A percentile compares a stretch with the other conserved stretches of the same genome.
phyloP scores from a whole-genome alignment of 208 protist genomes.

The Wallacemonas sp. region DNA sequence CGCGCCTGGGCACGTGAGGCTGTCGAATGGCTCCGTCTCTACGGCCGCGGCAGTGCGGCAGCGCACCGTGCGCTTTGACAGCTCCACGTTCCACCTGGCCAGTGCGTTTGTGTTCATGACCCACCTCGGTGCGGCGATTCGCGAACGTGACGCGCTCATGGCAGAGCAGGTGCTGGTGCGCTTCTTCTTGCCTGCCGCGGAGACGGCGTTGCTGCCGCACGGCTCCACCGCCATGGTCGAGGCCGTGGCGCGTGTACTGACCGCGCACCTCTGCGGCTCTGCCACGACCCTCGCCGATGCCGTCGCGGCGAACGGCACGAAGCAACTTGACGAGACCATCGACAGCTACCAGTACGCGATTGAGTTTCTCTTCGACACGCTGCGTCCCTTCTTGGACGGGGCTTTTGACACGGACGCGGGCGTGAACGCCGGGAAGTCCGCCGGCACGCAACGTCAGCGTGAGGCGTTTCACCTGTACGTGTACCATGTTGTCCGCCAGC shows the following conservation, averaged over 20 bases:
- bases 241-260: conserved; percentile 57
- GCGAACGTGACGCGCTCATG: conserved; percentile 7
- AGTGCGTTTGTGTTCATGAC: conserved; percentile 53
- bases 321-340: not conserved
- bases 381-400: conserved; percentile 13
- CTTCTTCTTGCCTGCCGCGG: conserved; percentile 49
- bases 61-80: conserved; percentile 37
- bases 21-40: not conserved
- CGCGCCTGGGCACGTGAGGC: not conserved
- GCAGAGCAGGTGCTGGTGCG: conserved; percentile 37
- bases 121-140: conserved; percentile 33
- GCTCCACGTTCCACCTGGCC: conserved; percentile 40
- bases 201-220: conserved; percentile 37
- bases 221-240: conserved; percentile 64
- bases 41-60: conserved; percentile 13
- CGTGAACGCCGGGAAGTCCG: not conserved
- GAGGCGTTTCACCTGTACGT: conserved; percentile 14
- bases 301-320: not conserved
- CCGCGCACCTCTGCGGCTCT: conserved; percentile 27
- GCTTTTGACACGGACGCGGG: not conserved
- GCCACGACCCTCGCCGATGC: conserved; percentile 1
- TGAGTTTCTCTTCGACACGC: conserved; percentile 5
- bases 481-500: conserved; percentile 4
- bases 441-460: not conserved
- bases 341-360: not conserved